Percentiles rank a stretch among this genome's conserved stretches.
Conservation (phyloP, 2,329 filamentous ascomycete species). For the Sphaceloma murrayae region DNA sequence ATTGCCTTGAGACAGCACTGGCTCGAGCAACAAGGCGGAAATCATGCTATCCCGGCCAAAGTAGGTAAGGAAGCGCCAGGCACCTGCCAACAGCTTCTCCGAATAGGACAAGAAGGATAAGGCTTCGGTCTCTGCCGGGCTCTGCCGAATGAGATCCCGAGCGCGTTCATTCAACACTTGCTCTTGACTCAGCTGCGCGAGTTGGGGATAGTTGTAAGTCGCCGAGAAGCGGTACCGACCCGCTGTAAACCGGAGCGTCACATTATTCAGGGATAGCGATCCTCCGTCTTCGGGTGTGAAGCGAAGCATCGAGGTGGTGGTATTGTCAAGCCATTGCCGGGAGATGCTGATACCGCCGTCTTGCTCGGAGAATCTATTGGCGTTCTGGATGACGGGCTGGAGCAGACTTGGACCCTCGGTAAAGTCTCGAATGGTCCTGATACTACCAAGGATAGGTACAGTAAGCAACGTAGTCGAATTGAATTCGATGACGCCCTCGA, state of each 20-base stretch:
- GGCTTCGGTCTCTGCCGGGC: constrained; percentile 41
- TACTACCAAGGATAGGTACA: constrained; percentile 51
- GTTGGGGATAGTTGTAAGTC: constrained; percentile 53
- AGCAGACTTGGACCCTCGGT: constrained; percentile 49
- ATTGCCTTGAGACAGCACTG: constrained; percentile 47
- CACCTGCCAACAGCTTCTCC: constrained; percentile 53
- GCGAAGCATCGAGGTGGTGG: constrained; percentile 46
- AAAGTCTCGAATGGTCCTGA: constrained; percentile 54
- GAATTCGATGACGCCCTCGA: constrained; percentile 42
- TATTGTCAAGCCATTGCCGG: constrained; percentile 53
- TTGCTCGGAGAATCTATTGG: constrained; percentile 35
- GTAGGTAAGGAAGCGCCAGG: constrained; percentile 58
- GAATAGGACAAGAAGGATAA: constrained; percentile 56
- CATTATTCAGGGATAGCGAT: constrained; percentile 35
- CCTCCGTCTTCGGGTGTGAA: constrained; percentile 34
- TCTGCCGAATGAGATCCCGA: constrained; percentile 37
- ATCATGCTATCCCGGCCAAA: constrained; percentile 60
- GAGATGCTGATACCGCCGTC: constrained; percentile 41
- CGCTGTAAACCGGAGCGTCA: constrained; percentile 39
- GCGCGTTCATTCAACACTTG: constrained; percentile 44
- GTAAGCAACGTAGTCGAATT: constrained; percentile 49
- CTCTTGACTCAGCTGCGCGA: constrained; percentile 43
- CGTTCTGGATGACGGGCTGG: constrained; percentile 45
- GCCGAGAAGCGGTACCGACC: constrained; percentile 51
- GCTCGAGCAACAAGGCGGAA: constrained; percentile 47